Conservation (phyloP, 352 stramenopile genomes). For the Pythium vanterpoolii region DNA sequence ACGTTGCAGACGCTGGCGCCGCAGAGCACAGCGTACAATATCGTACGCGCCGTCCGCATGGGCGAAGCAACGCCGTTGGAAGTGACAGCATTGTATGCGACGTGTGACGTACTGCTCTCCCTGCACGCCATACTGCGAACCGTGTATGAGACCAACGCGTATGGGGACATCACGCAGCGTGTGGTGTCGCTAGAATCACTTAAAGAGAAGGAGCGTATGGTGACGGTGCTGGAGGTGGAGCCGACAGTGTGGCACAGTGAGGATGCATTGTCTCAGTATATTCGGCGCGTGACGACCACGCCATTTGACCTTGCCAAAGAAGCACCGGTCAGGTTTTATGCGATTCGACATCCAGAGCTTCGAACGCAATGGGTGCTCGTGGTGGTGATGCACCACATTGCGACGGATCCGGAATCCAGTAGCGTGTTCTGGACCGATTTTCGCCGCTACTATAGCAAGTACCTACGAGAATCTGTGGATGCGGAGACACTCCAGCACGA, state of each 20-base stretch:
- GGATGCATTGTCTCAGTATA: constrained; percentile 16
- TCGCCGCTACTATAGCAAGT: constrained; percentile 19
- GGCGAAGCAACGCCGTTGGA: constrained; percentile 16
- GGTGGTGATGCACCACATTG: constrained; percentile 54
- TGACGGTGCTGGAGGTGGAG: background rate
- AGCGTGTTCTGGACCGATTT: constrained; percentile 49
- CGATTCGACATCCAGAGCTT: constrained; percentile 6
- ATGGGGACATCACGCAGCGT: constrained; percentile 32
- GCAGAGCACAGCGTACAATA: constrained; percentile 48
- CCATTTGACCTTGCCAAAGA: constrained; percentile 40
- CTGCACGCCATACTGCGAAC: constrained; percentile 49
- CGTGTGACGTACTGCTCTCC: constrained; percentile 30
- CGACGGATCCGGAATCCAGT: constrained; percentile 44
- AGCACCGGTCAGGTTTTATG: constrained; percentile 39
- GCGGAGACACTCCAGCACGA: constrained; percentile 1
- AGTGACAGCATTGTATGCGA: constrained; percentile 19
- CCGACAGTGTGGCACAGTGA: background rate
- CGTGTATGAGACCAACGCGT: constrained; percentile 27
- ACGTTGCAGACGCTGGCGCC: constrained; percentile 42
- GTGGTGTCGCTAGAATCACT: constrained; percentile 27
- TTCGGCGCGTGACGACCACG: constrained; percentile 18
- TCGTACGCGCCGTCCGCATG: constrained; percentile 36
- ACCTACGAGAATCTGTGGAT: background rate
- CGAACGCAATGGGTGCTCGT: constrained; percentile 29
- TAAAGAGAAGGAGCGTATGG: background rate